Evolutionary conservation across 2,329 filamentous ascomycete genomes (phyloP), one percentile per base, ranked within the genome.

Genomic region (Grosmannia huntii): DNA sequence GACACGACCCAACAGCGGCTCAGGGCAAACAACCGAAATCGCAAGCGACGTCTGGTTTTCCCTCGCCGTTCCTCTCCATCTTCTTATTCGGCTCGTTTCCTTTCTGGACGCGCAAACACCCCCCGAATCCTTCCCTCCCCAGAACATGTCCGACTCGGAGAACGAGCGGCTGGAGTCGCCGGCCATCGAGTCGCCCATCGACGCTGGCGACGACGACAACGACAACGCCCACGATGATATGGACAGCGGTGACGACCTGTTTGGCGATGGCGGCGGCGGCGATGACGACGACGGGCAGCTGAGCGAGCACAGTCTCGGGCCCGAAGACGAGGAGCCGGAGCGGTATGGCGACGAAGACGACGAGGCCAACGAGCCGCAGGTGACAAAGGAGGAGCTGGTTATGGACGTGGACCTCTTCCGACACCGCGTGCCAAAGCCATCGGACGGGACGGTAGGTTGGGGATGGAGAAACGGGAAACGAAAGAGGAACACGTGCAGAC

Each of bases 391-490:
- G 63, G 79, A 79, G 63, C 74, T 81, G 56, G 78, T 87, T 57
- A 79, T 83, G 72, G 82, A 84, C 56, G 75, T 85, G 53, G 79
- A 82, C 53, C 73, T 90, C 53, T 84, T 80, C 65, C 80, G 87
- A 52, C 88, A 91, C 68, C 77, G 82, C 55, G 74, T 85, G 16
- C 88, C 88, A 16, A 85, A 86, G 66, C 79, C 86, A 44, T 83
- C 80, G 62, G 85, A 90, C 67, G 84, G 84, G 66, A 81, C 82
- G 69, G 86, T 90, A 73, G 65, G 79, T 68, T 14, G 14, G 14
- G 10, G 36, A 2, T 14, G 36, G 36, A 16, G 36, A 16, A 4
- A 14, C 5, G 36, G 16, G 36, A 38, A 9, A 6, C 36, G 31
- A 28, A 23, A 21, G 10, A 44, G 46, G 58, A 63, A 63, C 48